Percentiles rank a stretch among this genome's conserved stretches.
These are phyloP conservation scores for Rubia tinctorum DNA, from an alignment of 305 asterid species.

Conservation along the genomic window DNA sequence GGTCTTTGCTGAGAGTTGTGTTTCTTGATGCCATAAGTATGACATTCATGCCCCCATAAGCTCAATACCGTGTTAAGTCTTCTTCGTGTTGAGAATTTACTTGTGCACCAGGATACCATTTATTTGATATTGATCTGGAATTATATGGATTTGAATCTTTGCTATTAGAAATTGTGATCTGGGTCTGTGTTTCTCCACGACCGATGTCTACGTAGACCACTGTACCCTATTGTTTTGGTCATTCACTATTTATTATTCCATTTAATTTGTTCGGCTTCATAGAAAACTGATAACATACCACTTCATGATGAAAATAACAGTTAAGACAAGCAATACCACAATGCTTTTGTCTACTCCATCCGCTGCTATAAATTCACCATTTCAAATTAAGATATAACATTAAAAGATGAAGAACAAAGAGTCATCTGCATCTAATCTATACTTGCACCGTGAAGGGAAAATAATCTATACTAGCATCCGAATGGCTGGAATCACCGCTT, in stretches of 20 bases:
- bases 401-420: constrained; percentile 1
- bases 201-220: no score
- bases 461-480: constrained; percentile 28
- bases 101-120: no score
- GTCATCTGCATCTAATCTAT: not conserved
- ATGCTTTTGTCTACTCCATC: constrained; percentile 66
- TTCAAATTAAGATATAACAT: not conserved
- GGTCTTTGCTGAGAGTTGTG: no score
- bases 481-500: constrained; percentile 20
- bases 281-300: not conserved
- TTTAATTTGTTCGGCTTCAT: not conserved
- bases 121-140: not conserved
- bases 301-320: constrained; percentile 17
- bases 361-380: constrained; percentile 21
- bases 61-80: no score
- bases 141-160: not conserved
- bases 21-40: no score
- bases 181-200: not conserved
- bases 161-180: not conserved
- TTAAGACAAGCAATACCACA: constrained; percentile 59
- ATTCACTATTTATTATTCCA: not conserved
- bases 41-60: no score
- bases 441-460: constrained; percentile 64
- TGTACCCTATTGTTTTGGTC: no score
- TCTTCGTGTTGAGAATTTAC: no score